Conservation (phyloP, 1,284 basidiomycete genomes). For the Ceraceosorus bombacis region DNA sequence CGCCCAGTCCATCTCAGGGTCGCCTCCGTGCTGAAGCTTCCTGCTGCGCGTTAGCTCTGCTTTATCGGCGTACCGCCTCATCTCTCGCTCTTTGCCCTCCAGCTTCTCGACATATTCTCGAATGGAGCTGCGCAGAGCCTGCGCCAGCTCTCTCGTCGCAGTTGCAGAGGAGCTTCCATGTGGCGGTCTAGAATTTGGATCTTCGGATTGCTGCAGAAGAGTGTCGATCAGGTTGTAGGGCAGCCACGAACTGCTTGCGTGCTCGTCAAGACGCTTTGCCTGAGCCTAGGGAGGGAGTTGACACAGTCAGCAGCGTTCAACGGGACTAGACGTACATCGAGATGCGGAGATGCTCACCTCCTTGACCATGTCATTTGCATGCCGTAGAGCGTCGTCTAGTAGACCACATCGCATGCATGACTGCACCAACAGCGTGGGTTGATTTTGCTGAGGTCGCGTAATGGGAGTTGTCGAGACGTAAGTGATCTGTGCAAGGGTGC, state of each 20-base stretch:
- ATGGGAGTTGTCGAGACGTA: conserved; percentile 24
- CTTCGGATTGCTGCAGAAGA: conserved; percentile 4
- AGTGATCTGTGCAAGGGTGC: no score
- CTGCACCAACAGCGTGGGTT: conserved; percentile 70
- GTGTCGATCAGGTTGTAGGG: conserved; percentile 8
- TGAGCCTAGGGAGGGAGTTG: background rate
- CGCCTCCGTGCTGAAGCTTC: no score
- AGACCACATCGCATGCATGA: conserved; percentile 67
- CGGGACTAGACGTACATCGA: background rate
- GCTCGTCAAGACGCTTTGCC: background rate
- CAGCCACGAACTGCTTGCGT: conserved; percentile 1
- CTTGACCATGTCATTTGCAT: conserved; percentile 62
- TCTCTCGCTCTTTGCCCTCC: no score
- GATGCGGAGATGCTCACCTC: conserved; percentile 53
- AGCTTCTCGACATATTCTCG: no score
- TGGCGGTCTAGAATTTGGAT: background rate
- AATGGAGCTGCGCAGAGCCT: background rate
- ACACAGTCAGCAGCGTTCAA: background rate
- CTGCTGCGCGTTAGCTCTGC: no score
- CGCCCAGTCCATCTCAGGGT: no score
- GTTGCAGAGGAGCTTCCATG: background rate
- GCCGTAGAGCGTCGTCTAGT: conserved; percentile 67
- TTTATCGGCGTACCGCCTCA: no score
- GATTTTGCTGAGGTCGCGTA: conserved; percentile 55
- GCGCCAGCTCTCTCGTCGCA: background rate